Evolutionary conservation across 495 filamentous ascomycete genomes (phyloP).

Genomic region (Hapsidospora chrysogenum): DNA sequence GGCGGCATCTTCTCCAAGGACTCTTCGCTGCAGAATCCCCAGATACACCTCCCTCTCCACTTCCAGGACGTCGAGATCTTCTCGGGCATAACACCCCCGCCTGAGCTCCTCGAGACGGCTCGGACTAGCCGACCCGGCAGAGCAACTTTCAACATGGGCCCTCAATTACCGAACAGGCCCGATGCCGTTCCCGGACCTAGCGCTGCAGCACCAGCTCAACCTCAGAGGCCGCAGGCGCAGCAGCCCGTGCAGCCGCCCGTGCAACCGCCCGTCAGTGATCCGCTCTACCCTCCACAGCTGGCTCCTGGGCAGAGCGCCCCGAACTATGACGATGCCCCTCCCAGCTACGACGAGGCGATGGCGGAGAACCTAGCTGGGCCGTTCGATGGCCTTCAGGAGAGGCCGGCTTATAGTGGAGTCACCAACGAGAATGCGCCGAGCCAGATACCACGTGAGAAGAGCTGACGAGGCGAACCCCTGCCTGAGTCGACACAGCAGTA

Average conservation of each 20-base stretch:
- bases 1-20: slow-evolving; percentile 3
- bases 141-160: background rate
- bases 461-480: too few relatives aligned
- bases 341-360: slow-evolving; percentile 85
- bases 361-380: slow-evolving; percentile 46
- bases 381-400: slow-evolving; percentile 11
- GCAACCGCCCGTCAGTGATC: slow-evolving; percentile 13
- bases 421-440: slow-evolving; percentile 31
- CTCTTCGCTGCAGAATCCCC: slow-evolving; percentile 36
- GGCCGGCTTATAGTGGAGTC: slow-evolving; percentile 30
- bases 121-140: slow-evolving; percentile 13
- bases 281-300: slow-evolving; percentile 31
- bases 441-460: slow-evolving; percentile 19
- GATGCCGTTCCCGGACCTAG: slow-evolving; percentile 2
- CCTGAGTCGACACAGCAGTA: too few relatives aligned
- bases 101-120: slow-evolving; percentile 55
- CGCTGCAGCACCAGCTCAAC: slow-evolving; percentile 10
- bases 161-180: slow-evolving; percentile 2
- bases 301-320: slow-evolving; percentile 18
- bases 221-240: background rate
- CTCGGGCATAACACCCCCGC: slow-evolving; percentile 79
- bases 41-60: slow-evolving; percentile 55
- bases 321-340: slow-evolving; percentile 46
- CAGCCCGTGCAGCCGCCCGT: slow-evolving; percentile 8
- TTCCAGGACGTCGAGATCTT: slow-evolving; percentile 60